phyloP scores from a whole-genome alignment of 176 grass and related monocot species.

The Panicum miliaceum region DNA sequence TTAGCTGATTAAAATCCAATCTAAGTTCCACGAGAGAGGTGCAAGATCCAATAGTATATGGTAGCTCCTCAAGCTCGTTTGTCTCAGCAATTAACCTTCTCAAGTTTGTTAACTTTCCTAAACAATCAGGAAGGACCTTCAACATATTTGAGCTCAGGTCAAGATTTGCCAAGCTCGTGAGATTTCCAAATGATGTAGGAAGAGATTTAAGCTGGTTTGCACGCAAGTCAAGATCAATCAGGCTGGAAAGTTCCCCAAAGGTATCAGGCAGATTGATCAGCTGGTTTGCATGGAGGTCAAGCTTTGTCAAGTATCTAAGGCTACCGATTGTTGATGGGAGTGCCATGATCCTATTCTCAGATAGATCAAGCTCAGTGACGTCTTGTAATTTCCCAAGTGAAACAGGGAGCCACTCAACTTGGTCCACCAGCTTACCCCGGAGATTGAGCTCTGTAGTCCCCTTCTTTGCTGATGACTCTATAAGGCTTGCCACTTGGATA shows the following conservation, averaged over 20 bases:
- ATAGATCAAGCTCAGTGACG: conserved; percentile 81
- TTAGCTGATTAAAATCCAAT: conserved; percentile 94
- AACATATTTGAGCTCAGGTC: conserved; percentile 89
- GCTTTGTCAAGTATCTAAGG: conserved; percentile 75
- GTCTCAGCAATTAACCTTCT: conserved; percentile 85
- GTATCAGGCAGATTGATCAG: conserved; percentile 87
- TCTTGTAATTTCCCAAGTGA: conserved; percentile 94
- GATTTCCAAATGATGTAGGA: conserved; percentile 78
- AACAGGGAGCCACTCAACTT: conserved; percentile 94
- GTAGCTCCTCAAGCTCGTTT: conserved; percentile 92
- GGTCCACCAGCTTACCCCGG: conserved; percentile 80
- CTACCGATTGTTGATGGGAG: conserved; percentile 83
- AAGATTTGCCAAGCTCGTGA: conserved; percentile 66
- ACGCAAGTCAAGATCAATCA: conserved; percentile 81
- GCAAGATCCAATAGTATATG: conserved; percentile 93
- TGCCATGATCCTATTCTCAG: conserved; percentile 87
- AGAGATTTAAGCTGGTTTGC: conserved; percentile 82
- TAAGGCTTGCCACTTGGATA: conserved; percentile 95
- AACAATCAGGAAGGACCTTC: conserved; percentile 64
- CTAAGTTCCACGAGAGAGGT: conserved; percentile 73
- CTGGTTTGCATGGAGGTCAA: conserved; percentile 96
- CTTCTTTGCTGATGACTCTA: conserved; percentile 86
- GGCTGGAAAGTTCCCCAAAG: conserved; percentile 81
- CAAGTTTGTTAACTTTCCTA: conserved; percentile 81
- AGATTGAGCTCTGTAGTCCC: conserved; percentile 73